phyloP scores from a whole-genome alignment of 345 rosid species.

The Lagerstroemia speciosa region DNA sequence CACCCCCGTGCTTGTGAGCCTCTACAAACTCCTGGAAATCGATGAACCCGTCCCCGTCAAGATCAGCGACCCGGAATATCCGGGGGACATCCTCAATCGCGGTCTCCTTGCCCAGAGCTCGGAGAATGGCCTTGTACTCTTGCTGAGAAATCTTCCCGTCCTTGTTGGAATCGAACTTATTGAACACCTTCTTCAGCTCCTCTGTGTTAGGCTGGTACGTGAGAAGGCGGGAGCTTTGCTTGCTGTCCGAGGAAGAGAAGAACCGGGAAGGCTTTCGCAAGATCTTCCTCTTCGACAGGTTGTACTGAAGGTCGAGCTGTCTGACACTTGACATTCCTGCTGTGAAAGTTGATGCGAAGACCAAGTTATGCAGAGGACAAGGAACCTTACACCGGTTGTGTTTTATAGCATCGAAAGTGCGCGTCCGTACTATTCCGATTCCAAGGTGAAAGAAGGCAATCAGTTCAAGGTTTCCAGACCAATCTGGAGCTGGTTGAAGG shows the following conservation, averaged over 20 bases:
- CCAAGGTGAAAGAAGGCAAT: neutral
- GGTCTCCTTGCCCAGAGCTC: constrained; percentile 50
- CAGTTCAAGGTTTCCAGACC: neutral
- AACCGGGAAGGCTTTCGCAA: constrained; percentile 51
- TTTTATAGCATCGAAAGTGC: neutral
- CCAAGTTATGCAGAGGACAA: neutral
- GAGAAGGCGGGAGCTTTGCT: constrained; percentile 38
- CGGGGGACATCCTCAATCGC: constrained; percentile 38
- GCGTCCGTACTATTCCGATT: neutral
- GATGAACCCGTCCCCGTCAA: constrained; percentile 80
- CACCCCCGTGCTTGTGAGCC: constrained; percentile 53
- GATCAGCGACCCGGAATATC: constrained; percentile 58
- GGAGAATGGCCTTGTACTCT: constrained; percentile 62
- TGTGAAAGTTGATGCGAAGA: neutral
- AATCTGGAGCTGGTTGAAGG: neutral
- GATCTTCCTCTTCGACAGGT: constrained; percentile 49
- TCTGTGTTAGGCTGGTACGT: constrained; percentile 40
- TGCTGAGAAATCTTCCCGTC: constrained; percentile 79
- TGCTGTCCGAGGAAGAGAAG: constrained; percentile 38
- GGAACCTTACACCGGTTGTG: neutral
- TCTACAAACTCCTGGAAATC: constrained; percentile 72
- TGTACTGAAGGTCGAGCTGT: constrained; percentile 69
- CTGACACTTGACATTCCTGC: constrained; percentile 35
- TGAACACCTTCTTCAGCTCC: constrained; percentile 64
- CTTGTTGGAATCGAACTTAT: constrained; percentile 61